These are phyloP conservation scores for Boletus insuetus DNA, from an alignment of 768 basidiomycete species.

Conservation along the genomic window DNA sequence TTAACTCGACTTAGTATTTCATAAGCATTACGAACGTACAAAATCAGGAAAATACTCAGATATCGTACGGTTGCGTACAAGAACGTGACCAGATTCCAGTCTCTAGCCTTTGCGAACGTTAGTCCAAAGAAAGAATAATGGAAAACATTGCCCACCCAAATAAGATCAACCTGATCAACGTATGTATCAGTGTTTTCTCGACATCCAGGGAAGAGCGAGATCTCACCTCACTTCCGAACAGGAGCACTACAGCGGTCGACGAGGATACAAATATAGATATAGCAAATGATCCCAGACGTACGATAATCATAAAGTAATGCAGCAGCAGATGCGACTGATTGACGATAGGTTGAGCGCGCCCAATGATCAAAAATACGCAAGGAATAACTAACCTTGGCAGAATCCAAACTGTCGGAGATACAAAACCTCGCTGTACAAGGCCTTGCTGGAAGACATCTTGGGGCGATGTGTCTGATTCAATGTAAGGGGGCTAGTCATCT, in stretches of 20 bases:
- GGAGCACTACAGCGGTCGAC: conserved; percentile 7
- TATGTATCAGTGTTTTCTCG: neutral
- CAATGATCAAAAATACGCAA: neutral
- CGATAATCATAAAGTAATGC: conserved; percentile 17
- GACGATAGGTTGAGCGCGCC: neutral
- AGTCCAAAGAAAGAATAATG: neutral
- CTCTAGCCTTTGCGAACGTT: conserved; percentile 7
- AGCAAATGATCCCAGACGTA: neutral
- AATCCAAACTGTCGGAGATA: conserved; percentile 6
- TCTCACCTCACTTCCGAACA: conserved; percentile 11
- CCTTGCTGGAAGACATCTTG: neutral
- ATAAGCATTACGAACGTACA: conserved; percentile 1
- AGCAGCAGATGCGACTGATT: conserved; percentile 8
- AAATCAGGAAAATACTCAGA: conserved; percentile 9
- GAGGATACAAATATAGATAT: neutral
- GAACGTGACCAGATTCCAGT: conserved; percentile 18
- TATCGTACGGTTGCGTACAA: conserved; percentile 21
- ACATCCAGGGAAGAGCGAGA: too few species aligned
- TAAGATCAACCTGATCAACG: conserved; percentile 13
- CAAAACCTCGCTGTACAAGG: neutral
- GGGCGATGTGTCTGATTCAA: too few species aligned
- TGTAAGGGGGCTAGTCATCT: too few species aligned
- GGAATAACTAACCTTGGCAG: conserved; percentile 5
- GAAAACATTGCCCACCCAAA: conserved; percentile 10
- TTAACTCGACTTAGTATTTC: neutral